A percentile compares a stretch with the other conserved stretches of the same genome.
Evolutionary conservation across 805 yeast species (phyloP).

Genomic region (Blastobotrys chiropterorum): DNA sequence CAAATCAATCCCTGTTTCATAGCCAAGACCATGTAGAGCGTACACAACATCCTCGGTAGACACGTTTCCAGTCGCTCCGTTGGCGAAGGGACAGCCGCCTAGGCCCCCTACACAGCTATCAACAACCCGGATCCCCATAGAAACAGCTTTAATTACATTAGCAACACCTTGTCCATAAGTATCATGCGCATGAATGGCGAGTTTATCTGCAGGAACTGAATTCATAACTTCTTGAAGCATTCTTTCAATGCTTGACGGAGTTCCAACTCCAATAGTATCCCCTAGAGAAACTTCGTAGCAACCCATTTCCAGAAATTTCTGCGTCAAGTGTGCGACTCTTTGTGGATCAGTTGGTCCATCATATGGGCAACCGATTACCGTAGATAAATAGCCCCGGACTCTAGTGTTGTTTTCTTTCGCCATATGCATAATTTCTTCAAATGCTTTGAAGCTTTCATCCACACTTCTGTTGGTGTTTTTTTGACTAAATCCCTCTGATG

Average conservation of each 20-base stretch:
- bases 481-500: constrained; percentile 28
- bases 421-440: constrained; percentile 19
- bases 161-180: constrained; percentile 32
- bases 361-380: constrained; percentile 30
- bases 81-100: constrained; percentile 33
- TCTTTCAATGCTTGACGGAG: constrained; percentile 23
- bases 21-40: constrained; percentile 26
- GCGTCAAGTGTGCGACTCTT: constrained; percentile 25
- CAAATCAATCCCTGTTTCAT: constrained; percentile 26
- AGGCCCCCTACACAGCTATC: constrained; percentile 30
- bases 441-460: constrained; percentile 23
- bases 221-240: constrained; percentile 23
- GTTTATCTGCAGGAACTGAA: constrained; percentile 17
- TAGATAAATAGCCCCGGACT: constrained; percentile 29
- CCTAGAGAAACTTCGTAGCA: constrained; percentile 32
- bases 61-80: constrained; percentile 31
- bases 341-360: constrained; percentile 28
- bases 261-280: constrained; percentile 31
- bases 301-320: constrained; percentile 25
- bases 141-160: constrained; percentile 27
- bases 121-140: constrained; percentile 27
- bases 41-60: constrained; percentile 31
- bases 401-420: constrained; percentile 21
- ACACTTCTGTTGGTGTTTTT: constrained; percentile 28
- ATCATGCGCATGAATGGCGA: constrained; percentile 32